phyloP scores from a whole-genome alignment of 345 rosid species.

The Dipteronia dyeriana region DNA sequence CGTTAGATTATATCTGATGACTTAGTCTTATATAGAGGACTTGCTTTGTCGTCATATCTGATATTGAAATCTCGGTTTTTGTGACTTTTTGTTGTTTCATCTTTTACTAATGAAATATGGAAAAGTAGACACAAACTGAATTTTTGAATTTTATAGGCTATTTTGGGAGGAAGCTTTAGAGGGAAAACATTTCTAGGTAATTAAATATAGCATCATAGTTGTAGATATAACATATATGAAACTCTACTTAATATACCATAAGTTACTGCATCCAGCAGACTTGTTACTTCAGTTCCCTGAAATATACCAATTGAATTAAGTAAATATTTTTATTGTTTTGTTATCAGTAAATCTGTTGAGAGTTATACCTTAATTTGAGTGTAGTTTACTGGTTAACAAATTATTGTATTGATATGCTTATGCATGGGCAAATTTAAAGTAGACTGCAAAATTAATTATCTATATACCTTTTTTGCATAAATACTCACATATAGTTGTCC shows the following conservation, averaged over 20 bases:
- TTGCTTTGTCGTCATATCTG: conserved; percentile 14
- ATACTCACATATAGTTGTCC: not conserved
- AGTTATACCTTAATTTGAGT: not conserved
- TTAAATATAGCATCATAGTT: not conserved
- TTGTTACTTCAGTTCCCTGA: not conserved
- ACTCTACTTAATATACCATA: not conserved
- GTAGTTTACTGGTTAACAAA: not conserved
- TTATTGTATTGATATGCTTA: not conserved
- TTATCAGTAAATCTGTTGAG: not conserved
- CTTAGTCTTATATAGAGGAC: not conserved
- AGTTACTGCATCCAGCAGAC: not conserved
- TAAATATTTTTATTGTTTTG: not conserved
- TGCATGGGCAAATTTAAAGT: not conserved
- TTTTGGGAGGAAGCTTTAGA: conserved; percentile 9
- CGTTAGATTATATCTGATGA: conserved; percentile 20
- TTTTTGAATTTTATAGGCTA: not conserved
- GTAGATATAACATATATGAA: not conserved
- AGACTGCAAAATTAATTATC: not conserved
- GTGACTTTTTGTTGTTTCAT: not conserved
- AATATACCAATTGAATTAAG: not conserved
- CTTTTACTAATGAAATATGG: conserved; percentile 6
- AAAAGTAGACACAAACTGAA: not conserved
- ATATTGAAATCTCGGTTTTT: not conserved
- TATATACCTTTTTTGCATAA: not conserved
- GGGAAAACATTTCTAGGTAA: not conserved